Conservation (phyloP, 2,329 filamentous ascomycete genomes). For the Teratosphaeria epicoccoides region DNA sequence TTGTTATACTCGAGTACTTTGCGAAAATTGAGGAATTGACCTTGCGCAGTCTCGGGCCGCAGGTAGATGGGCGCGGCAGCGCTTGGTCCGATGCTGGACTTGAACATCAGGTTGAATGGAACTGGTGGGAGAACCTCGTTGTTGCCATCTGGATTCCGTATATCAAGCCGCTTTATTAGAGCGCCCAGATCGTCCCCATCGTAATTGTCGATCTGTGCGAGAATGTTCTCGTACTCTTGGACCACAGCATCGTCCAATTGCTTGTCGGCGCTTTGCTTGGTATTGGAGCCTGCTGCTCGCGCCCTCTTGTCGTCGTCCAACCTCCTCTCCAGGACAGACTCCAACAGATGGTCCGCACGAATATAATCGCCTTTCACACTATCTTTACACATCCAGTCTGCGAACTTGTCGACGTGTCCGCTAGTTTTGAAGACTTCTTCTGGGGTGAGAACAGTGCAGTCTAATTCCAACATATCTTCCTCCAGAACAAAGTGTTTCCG, state of each 20-base stretch:
- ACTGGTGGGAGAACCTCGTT: conserved; percentile 69
- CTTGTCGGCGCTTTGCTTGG: conserved; percentile 46
- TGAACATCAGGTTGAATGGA: conserved; percentile 98
- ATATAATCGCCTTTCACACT: conserved; percentile 95
- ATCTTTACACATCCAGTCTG: conserved; percentile 89
- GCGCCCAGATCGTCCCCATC: conserved; percentile 73
- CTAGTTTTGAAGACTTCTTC: conserved; percentile 84
- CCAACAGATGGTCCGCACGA: conserved; percentile 89
- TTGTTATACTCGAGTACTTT: conserved; percentile 97
- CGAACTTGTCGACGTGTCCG: conserved; percentile 95
- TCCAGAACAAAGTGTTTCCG: conserved; percentile 86
- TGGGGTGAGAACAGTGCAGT: conserved; percentile 88
- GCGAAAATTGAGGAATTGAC: conserved; percentile 93
- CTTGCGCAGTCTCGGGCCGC: conserved; percentile 91
- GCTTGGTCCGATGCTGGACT: conserved; percentile 86
- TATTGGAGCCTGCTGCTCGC: conserved; percentile 62
- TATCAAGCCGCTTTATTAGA: conserved; percentile 82
- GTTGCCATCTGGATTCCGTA: conserved; percentile 76
- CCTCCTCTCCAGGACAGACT: conserved; percentile 79
- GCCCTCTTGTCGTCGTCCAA: conserved; percentile 88
- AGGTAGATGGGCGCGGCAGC: conserved; percentile 77
- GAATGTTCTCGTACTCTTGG: conserved; percentile 78
- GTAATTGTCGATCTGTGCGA: conserved; percentile 94
- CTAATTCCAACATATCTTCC: conserved; percentile 91
- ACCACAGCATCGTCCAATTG: conserved; percentile 81